phyloP scores from a whole-genome alignment of 148 eudicot genomes.

The Heliamphora exappendiculata region DNA sequence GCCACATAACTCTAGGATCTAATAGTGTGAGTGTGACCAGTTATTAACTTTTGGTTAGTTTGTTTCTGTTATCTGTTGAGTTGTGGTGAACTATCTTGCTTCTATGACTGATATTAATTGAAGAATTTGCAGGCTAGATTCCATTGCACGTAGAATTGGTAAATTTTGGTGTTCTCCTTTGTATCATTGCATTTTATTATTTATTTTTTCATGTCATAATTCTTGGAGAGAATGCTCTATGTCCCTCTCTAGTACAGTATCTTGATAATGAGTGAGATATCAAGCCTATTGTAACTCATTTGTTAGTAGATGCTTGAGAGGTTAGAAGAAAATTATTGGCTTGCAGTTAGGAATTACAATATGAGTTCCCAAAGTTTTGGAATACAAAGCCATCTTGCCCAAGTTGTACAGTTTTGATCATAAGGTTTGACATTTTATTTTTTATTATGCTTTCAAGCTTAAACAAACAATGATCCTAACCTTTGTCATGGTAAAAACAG shows the following conservation, averaged over 20 bases:
- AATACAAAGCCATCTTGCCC: no score
- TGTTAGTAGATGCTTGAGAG: background rate
- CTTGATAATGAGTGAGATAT: no score
- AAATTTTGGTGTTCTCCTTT: background rate
- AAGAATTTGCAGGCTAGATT: background rate
- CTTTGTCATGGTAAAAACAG: no score
- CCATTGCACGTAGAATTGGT: background rate
- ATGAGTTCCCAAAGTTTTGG: no score
- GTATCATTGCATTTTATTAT: no score
- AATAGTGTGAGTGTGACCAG: background rate
- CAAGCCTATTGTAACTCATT: background rate
- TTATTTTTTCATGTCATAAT: background rate
- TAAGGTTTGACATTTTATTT: no score
- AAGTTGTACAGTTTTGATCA: no score
- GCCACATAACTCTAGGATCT: background rate
- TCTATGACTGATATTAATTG: background rate
- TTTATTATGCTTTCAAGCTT: no score
- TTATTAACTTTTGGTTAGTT: background rate
- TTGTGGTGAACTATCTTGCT: background rate
- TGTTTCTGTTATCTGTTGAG: conserved; percentile 5
- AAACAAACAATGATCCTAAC: no score
- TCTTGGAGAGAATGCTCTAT: background rate
- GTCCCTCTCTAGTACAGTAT: background rate
- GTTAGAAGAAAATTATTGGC: background rate
- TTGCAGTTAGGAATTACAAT: background rate